These are phyloP conservation scores for Ophiostoma sp. DNA, from an alignment of 2,329 filamentous ascomycete genomes.

Conservation along the genomic window DNA sequence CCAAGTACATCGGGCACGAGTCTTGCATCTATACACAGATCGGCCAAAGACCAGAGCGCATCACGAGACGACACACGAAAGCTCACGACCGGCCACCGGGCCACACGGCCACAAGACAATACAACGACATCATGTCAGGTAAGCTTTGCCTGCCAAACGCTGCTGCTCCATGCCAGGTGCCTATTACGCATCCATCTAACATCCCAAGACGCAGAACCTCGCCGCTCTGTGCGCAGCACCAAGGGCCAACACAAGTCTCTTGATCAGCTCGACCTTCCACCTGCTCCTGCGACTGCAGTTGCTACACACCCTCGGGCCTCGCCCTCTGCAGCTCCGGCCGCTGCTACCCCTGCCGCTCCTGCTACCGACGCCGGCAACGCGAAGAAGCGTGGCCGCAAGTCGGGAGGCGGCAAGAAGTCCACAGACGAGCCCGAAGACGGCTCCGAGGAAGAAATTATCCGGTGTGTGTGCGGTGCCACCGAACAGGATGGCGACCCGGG, in stretches of 20 bases:
- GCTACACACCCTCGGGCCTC: background rate
- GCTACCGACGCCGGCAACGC: constrained; percentile 34
- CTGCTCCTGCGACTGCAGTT: constrained; percentile 23
- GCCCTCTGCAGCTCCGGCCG: background rate
- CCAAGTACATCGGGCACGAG: background rate
- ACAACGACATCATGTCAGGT: constrained; percentile 22
- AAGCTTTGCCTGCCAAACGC: constrained; percentile 10
- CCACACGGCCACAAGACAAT: background rate
- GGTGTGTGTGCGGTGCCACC: constrained; percentile 86
- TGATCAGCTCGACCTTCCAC: constrained; percentile 61
- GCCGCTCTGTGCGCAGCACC: constrained; percentile 89
- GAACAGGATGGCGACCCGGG: constrained; percentile 80
- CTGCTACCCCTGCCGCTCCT: constrained; percentile 25
- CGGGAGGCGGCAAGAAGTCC: constrained; percentile 54
- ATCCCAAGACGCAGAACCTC: constrained; percentile 61
- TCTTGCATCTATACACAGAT: background rate
- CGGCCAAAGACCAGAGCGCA: background rate
- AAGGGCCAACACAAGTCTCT: constrained; percentile 95
- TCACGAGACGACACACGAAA: background rate
- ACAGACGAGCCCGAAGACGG: constrained; percentile 44
- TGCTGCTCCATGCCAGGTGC: too few species aligned
- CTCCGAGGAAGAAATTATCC: constrained; percentile 68
- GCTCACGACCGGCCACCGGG: background rate
- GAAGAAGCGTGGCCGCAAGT: constrained; percentile 45
- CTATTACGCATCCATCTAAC: background rate